Evolutionary conservation across 2,329 filamentous ascomycete genomes (phyloP).

Genomic region (Ophiostoma pallidulum): DNA sequence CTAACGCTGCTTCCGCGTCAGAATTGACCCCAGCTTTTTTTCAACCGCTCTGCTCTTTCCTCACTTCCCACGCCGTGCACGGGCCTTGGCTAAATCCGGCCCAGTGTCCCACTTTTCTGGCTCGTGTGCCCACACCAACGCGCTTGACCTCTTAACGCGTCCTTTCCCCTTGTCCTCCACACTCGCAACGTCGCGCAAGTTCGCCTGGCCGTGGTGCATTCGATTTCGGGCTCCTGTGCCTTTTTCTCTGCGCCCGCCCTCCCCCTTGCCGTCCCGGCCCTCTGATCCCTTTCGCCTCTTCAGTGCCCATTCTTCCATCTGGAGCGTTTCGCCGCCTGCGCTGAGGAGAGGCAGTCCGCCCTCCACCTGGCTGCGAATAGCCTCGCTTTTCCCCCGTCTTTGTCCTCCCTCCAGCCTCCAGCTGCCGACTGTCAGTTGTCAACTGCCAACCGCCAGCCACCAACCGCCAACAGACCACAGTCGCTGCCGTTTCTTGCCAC

Average conservation of each 20-base stretch:
- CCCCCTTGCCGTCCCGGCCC: background rate
- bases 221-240: background rate
- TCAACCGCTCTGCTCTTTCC: background rate
- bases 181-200: slow-evolving; percentile 10
- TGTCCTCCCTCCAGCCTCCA: background rate
- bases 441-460: too few relatives aligned
- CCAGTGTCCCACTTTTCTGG: slow-evolving; percentile 3
- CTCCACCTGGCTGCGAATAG: background rate
- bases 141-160: slow-evolving; percentile 17
- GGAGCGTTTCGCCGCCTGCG: slow-evolving; percentile 1
- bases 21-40: slow-evolving; percentile 6
- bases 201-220: background rate
- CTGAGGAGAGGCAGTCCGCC: background rate
- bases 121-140: slow-evolving; percentile 4
- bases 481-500: background rate
- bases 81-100: slow-evolving; percentile 6
- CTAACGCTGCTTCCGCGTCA: too few relatives aligned
- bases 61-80: slow-evolving; percentile 1
- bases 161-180: background rate
- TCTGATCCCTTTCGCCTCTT: too few relatives aligned
- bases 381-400: background rate
- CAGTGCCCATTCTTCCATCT: background rate
- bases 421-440: too few relatives aligned
- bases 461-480: background rate
- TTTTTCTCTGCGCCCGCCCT: background rate